phyloP scores from a whole-genome alignment of 1,284 basidiomycete species.

The Irpex rosettiformis region DNA sequence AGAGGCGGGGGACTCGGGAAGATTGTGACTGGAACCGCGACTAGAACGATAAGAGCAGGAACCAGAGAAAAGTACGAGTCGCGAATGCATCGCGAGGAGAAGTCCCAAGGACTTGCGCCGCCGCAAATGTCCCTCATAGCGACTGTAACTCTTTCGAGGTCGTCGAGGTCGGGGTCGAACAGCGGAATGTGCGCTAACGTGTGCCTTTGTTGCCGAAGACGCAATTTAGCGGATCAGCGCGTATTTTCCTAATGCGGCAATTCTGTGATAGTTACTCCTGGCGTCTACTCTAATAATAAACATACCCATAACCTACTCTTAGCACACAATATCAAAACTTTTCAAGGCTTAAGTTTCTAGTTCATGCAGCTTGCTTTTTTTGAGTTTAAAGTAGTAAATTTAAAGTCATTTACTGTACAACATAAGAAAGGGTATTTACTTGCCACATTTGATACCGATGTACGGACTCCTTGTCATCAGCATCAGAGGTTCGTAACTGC shows the following conservation, averaged over 20 bases:
- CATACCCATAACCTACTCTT: background rate
- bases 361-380: no score
- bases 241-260: background rate
- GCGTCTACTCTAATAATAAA: background rate
- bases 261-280: background rate
- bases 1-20: slow-evolving; percentile 30
- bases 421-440: no score
- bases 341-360: no score
- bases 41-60: slow-evolving; percentile 34
- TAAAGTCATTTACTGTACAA: no score
- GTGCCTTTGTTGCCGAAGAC: background rate
- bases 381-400: no score
- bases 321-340: no score
- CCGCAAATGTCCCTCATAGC: slow-evolving; percentile 12
- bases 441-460: no score
- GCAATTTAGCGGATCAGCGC: background rate
- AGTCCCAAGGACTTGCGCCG: slow-evolving; percentile 36
- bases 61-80: slow-evolving; percentile 51
- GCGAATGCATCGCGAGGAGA: slow-evolving; percentile 50
- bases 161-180: background rate
- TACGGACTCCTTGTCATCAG: no score
- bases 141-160: background rate
- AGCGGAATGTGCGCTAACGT: background rate
- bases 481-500: no score
- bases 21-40: slow-evolving; percentile 43